Evolutionary conservation across 2,329 filamentous ascomycete genomes (phyloP).

Genomic region (Talaromyces verruculosus): DNA sequence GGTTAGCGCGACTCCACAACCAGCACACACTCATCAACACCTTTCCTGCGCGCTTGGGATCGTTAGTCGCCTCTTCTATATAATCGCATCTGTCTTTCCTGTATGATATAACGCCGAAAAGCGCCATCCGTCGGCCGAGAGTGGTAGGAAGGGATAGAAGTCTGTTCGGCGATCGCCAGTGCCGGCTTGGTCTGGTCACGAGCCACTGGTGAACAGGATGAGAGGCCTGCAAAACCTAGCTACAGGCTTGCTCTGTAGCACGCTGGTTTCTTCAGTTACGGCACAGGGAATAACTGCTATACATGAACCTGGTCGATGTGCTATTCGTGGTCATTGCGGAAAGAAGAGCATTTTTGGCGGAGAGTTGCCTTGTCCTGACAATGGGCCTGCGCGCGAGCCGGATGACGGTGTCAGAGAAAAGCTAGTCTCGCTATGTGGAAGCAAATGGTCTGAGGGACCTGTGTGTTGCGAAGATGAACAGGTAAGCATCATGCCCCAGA

Average conservation of each 20-base stretch:
- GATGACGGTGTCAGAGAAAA: slow-evolving; percentile 70
- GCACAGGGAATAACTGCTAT: slow-evolving; percentile 48
- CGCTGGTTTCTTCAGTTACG: slow-evolving; percentile 28
- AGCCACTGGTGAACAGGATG: slow-evolving; percentile 28
- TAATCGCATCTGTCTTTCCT: background rate
- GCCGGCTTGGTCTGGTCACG: slow-evolving; percentile 16
- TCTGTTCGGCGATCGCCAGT: slow-evolving; percentile 1
- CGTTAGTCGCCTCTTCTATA: background rate
- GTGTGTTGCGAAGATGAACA: slow-evolving; percentile 85
- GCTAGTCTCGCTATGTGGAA: slow-evolving; percentile 80
- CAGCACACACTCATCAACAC: background rate
- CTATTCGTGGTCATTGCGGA: slow-evolving; percentile 87
- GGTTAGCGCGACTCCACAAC: slow-evolving; percentile 3
- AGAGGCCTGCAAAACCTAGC: slow-evolving; percentile 32
- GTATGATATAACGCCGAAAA: background rate
- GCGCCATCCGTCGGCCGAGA: background rate
- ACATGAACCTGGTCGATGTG: slow-evolving; percentile 85
- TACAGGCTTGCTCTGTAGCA: slow-evolving; percentile 31
- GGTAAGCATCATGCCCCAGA: slow-evolving; percentile 40
- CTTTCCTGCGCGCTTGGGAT: background rate
- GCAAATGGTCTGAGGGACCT: slow-evolving; percentile 77
- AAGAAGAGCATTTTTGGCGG: slow-evolving; percentile 87
- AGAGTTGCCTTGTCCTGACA: slow-evolving; percentile 89
- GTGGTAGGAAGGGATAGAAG: background rate
- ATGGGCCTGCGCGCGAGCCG: slow-evolving; percentile 74